Percentiles rank a stretch among this genome's conserved stretches.
Conservation (phyloP, 2,329 filamentous ascomycete genomes). For the Lithohypha guttulata region DNA sequence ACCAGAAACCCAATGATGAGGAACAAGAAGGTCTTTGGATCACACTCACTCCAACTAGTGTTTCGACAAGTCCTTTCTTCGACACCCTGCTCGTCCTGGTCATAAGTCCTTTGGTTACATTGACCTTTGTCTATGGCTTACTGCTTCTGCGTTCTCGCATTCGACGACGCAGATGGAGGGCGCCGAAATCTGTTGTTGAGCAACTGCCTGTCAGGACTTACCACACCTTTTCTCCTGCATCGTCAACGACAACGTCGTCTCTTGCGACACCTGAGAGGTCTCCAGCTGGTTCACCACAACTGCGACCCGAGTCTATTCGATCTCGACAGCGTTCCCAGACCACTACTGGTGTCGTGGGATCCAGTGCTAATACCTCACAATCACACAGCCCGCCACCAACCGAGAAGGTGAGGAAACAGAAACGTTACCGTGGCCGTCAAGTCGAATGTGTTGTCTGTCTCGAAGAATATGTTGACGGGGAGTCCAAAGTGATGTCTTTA, state of each 20-base stretch:
- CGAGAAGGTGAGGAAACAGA: slow-evolving; percentile 24
- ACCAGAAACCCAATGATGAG: slow-evolving; percentile 17
- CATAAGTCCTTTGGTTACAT: slow-evolving; percentile 79
- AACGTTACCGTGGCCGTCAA: slow-evolving; percentile 52
- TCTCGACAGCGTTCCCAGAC: slow-evolving; percentile 27
- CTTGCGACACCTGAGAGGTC: slow-evolving; percentile 53
- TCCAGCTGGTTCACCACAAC: slow-evolving; percentile 68
- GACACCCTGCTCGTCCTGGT: slow-evolving; percentile 96
- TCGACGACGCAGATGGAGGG: slow-evolving; percentile 79
- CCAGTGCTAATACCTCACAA: slow-evolving; percentile 11
- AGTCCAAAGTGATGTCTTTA: slow-evolving; percentile 91
- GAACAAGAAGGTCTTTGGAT: slow-evolving; percentile 75
- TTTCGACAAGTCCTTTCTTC: slow-evolving; percentile 83
- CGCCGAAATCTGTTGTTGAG: slow-evolving; percentile 94
- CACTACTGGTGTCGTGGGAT: slow-evolving; percentile 24
- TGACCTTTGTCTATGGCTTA: slow-evolving; percentile 85
- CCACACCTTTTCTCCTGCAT: slow-evolving; percentile 63
- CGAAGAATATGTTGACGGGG: slow-evolving; percentile 90
- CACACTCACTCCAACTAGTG: slow-evolving; percentile 81
- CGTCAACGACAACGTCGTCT: slow-evolving; percentile 46
- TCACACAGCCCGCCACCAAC: slow-evolving; percentile 20
- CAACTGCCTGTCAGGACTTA: slow-evolving; percentile 91
- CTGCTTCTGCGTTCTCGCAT: slow-evolving; percentile 81
- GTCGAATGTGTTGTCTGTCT: slow-evolving; percentile 93
- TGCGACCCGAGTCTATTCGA: slow-evolving; percentile 31